A percentile compares a stretch with the other conserved stretches of the same genome.
phyloP scores from a whole-genome alignment of 2,329 filamentous ascomycete species.

The Allantophomopsis cytisporea region DNA sequence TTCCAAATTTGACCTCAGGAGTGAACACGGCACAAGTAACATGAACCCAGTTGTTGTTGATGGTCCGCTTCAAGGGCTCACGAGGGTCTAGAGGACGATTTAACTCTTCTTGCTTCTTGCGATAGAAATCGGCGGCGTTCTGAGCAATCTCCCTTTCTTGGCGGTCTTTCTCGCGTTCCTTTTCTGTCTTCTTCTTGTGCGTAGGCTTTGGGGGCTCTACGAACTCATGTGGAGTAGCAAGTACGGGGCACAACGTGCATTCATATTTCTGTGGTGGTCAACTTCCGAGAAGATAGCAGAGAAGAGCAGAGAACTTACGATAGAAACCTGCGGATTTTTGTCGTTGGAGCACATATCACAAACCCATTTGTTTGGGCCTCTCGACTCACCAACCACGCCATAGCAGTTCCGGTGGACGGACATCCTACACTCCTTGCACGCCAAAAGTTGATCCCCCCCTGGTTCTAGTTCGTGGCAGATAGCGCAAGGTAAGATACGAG shows the following conservation, averaged over 20 bases:
- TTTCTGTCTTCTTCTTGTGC: conserved; percentile 83
- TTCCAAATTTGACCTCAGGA: conserved; percentile 84
- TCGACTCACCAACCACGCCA: conserved; percentile 57
- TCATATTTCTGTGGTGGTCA: conserved; percentile 55
- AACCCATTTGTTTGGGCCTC: conserved; percentile 68
- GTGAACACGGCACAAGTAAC: conserved; percentile 88
- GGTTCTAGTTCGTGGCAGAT: conserved; percentile 68
- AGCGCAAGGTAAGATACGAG: conserved; percentile 69
- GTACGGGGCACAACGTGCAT: conserved; percentile 82
- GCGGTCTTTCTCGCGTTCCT: conserved; percentile 79
- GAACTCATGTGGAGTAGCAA: conserved; percentile 69
- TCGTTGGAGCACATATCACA: conserved; percentile 97
- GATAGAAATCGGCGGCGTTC: conserved; percentile 70
- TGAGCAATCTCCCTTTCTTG: conserved; percentile 73
- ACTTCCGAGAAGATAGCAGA: conserved; percentile 11
- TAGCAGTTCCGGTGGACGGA: conserved; percentile 90
- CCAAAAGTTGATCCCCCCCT: conserved; percentile 56
- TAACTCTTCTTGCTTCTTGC: conserved; percentile 68
- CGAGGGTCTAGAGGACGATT: conserved; percentile 74
- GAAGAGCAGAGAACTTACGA: conserved; percentile 38
- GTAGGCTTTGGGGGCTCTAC: conserved; percentile 68
- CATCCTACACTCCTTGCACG: conserved; percentile 78
- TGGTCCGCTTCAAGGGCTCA: conserved; percentile 85
- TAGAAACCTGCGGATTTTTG: conserved; percentile 82
- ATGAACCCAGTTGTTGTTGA: conserved; percentile 97